Evolutionary conservation across 768 basidiomycete genomes (phyloP), one percentile per base, ranked within the genome.

Genomic region (Hemileccinum rubropunctum): DNA sequence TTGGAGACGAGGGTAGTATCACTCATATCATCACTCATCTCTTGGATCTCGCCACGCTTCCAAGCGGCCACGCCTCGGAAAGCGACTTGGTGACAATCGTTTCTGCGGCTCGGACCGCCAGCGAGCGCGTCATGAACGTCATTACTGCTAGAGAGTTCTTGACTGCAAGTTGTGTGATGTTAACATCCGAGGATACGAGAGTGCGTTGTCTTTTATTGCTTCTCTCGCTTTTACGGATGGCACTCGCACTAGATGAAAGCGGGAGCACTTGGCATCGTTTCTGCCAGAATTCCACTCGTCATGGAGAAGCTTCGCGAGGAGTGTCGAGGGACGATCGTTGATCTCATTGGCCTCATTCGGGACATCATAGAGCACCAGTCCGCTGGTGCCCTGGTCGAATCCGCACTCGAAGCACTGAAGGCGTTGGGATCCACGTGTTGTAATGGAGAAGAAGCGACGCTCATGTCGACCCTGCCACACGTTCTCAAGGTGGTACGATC

Each of bases 61-160:
- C 69, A 4, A 62, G 58, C 15, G 67, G 61, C 14, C 55, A 58
- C 1, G 55, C 56, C 12, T 36, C 64, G 9, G 75, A 74, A 43
- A 52, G 60, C 5, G 76, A 73, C 39, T 42, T 73, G n/a, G 72
- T 70, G 5, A 72, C 79, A 4, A 72, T 86, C 26, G 63, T 71
- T 5, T 57, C 69, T 15, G 71, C 71, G 14, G 79, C 84, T 20
- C 77, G 80, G 23, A 56, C 64, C 15, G 75, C 82, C 4, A 68
- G 91, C 42, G 74, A 70, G 14, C 77, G 73, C 40, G 71, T 80
- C 2, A 75, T 92, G 45, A 73, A 66, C 20, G 77, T 82, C 37
- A 83, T 95, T 70, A 77, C 86, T 8, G 91, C 85, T 3, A 64
- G 70, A 27, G 80, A 86, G 57, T 95, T 95, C 68, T 69, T 89